These are phyloP conservation scores for Cylindrodendrum hubeiense DNA, from an alignment of 2,329 filamentous ascomycete genomes.

Conservation along the genomic window DNA sequence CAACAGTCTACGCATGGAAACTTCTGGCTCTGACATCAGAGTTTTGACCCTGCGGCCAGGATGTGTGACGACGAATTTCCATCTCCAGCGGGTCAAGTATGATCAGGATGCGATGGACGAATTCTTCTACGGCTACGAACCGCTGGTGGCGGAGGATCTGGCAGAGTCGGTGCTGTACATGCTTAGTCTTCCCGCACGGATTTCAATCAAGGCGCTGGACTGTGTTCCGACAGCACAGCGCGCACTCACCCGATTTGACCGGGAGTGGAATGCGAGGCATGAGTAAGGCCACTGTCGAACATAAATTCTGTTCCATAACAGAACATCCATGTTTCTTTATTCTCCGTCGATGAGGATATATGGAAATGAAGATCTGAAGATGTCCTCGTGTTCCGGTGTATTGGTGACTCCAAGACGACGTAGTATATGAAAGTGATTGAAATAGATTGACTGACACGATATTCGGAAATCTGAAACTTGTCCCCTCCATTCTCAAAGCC, in stretches of 20 bases:
- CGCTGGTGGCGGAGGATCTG: constrained; percentile 16
- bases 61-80: constrained; percentile 20
- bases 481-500: no score
- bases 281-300: no score
- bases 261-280: not conserved
- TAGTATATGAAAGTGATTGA: no score
- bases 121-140: constrained; percentile 24
- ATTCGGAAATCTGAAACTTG: no score
- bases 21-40: constrained; percentile 6
- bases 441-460: no score
- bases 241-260: not conserved
- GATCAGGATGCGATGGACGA: constrained; percentile 21
- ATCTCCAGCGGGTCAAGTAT: constrained; percentile 23
- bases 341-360: no score
- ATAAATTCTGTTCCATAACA: no score
- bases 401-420: no score
- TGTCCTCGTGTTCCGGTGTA: no score
- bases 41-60: constrained; percentile 25
- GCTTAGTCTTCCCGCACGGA: constrained; percentile 7
- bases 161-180: constrained; percentile 20
- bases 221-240: constrained; percentile 24
- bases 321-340: no score
- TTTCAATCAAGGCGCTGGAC: constrained; percentile 30
- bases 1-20: constrained; percentile 11
- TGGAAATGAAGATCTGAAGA: no score